Evolutionary conservation across 2,329 filamentous ascomycete genomes (phyloP), one percentile per base, ranked within the genome.

Genomic region (Berkeleyomyces rouxiae): DNA sequence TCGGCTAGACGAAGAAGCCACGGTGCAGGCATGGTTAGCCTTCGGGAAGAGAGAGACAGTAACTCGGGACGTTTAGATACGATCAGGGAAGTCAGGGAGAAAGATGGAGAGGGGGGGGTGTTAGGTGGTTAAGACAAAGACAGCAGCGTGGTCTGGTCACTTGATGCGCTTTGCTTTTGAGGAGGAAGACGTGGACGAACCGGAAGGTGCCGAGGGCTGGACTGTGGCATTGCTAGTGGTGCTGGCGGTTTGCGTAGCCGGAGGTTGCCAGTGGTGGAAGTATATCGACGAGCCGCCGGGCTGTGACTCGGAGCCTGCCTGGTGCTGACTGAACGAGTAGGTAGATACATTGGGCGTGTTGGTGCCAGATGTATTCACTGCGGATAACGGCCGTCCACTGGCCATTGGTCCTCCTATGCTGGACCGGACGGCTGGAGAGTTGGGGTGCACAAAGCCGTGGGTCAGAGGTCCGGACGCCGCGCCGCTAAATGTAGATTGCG

Each of bases 261-360:
- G 90, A 55, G 90, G 90, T 65, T 92, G 87, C 90, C 90, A 96
- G 71, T 95, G 89, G 70, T 95, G 89, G 71, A 96, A 96, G 72
- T 89, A 93, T 58, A 95, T 87, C 31, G 85, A 87, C 39, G 59
- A 43, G 36, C 46, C 43, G 0, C 65, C 64, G 16, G 65, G 63
- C 31, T 66, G 65, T 86, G 84, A 47, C 87, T 88, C 16, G 83
- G 80, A 66, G 84, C 82, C 67, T 86, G 80, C 68, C 84, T 82
- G 64, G 80, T 47, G 62, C 65, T 40, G 79, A 61, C 59, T n/a
- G 37, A 63, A n/a, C 46, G 53, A 37, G 47, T 63, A 58, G 49
- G 10, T 37, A 42, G 49, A 40, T 40, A 60, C 13, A 60, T 65
- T 55, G 46, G 63, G 7, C 49, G 61, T 49, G 57, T 65, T 31